Conservation (phyloP, 2,329 filamentous ascomycete genomes). For the Rutstroemia sp. region DNA sequence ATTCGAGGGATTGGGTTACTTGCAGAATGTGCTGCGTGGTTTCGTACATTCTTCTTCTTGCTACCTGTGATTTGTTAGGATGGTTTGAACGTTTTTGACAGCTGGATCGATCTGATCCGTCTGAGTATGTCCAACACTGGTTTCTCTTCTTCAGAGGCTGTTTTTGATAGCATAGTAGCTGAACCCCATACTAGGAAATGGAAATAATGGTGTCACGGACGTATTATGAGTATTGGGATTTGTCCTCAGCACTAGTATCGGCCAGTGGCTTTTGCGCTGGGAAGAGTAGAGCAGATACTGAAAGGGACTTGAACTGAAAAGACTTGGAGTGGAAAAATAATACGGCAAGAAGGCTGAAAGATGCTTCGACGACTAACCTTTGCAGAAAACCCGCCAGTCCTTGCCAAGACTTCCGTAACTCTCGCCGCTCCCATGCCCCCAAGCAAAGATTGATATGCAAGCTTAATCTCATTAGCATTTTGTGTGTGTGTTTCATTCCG, state of each 20-base stretch:
- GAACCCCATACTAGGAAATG: no score
- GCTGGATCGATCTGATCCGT: background rate
- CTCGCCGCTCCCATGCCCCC: slow-evolving; percentile 67
- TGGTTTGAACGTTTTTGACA: background rate
- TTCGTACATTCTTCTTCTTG: slow-evolving; percentile 58
- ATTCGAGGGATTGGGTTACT: slow-evolving; percentile 56
- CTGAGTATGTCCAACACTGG: no score
- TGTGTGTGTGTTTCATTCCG: background rate
- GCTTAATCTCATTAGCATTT: slow-evolving; percentile 12
- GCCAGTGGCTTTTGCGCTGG: no score
- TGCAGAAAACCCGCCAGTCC: slow-evolving; percentile 67
- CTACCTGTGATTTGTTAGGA: slow-evolving; percentile 35
- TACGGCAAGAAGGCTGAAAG: no score
- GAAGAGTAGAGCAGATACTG: no score
- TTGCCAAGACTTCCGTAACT: slow-evolving; percentile 65
- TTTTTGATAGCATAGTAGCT: no score
- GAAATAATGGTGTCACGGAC: no score
- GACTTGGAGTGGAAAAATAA: background rate
- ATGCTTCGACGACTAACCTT: slow-evolving; percentile 28
- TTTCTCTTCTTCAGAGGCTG: no score
- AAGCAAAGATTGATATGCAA: slow-evolving; percentile 53
- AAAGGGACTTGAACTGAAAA: no score
- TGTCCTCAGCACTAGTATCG: no score
- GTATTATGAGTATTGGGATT: no score
- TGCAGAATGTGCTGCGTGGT: slow-evolving; percentile 72